Conservation (phyloP, 192 early-diverging fungal species). For the Podila clonocystis region DNA sequence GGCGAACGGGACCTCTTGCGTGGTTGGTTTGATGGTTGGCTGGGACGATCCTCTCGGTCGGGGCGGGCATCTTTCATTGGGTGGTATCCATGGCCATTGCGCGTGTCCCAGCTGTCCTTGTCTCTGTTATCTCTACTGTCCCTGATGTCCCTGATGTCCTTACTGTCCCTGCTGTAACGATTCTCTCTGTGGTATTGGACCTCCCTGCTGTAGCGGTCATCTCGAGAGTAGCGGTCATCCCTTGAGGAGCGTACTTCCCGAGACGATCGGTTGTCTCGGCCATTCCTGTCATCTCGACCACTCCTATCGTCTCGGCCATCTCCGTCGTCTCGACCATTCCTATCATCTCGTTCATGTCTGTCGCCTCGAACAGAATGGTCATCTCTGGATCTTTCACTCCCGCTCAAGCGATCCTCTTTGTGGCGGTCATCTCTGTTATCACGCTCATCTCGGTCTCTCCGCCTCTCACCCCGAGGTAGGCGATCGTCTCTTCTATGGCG, state of each 20-base stretch:
- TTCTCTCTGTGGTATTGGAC: background rate
- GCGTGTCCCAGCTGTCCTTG: background rate
- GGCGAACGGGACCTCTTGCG: constrained; percentile 23
- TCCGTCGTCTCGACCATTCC: background rate
- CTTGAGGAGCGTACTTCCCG: background rate
- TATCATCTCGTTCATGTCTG: background rate
- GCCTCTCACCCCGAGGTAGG: background rate
- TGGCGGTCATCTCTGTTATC: constrained; percentile 5
- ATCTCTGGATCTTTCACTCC: background rate
- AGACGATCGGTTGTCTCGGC: background rate
- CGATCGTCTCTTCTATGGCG: background rate
- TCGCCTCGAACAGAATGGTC: background rate
- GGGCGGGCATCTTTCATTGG: background rate
- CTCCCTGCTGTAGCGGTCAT: background rate
- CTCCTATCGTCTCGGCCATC: background rate
- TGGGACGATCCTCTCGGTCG: background rate
- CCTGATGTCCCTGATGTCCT: background rate
- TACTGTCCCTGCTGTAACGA: background rate
- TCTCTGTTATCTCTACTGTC: background rate
- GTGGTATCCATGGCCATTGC: background rate
- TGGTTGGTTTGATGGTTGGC: background rate
- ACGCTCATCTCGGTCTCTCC: constrained; percentile 6
- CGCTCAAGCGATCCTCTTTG: constrained; percentile 4
- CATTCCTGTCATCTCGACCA: background rate
- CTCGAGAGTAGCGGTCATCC: background rate